Evolutionary conservation across 352 stramenopile species (phyloP), one percentile per base, ranked within the genome.

Genomic region (Phytophthora nicotianae): DNA sequence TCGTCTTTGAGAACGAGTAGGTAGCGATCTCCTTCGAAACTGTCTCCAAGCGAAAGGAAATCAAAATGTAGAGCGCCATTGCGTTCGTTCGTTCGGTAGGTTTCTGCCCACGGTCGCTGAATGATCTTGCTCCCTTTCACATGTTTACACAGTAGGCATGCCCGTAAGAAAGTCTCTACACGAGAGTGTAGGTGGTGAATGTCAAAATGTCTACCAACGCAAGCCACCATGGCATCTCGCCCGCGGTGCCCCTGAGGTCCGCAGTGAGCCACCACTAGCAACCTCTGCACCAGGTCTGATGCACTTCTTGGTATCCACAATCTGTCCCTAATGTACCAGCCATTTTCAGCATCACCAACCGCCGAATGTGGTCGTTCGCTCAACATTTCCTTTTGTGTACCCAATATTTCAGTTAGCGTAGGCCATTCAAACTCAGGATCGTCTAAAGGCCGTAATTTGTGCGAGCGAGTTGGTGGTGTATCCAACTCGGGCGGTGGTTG

Each of bases 31-130:
- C 50, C 32, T 37, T 3, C 35, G 50, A 58, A 50, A 42, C n/a
- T 42, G 2, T 58, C 51, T 7, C 51, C 51, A 14, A 50, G 26
- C 4, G 51, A 58, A 2, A 58, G 19, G 14, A 43, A 58, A 4
- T 58, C 51, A 11, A 49, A 58, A 33, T 58, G 24, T 11, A 58
- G 16, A 2, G 38, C 51, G 9, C 38, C 40, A 50, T 58, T 58
- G 4, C 40, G 14, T n/a, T 58, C 23, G 42, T 58, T 58, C 14
- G 38, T 50, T 13, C 26, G 14, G 21, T 33, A 58, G n/a, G 40
- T 58, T 23, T 5, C 6, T 38, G 6, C 32, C 32, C 32, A 38
- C 14, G 32, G 32, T 16, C 32, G 32, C 32, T 38, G 5, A 5
- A 38, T 5, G 14, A 38, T 38, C 32, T 38, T 38, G 2, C 6